A percentile compares a stretch with the other conserved stretches of the same genome.
Evolutionary conservation across 1,284 basidiomycete genomes (phyloP).

Genomic region (Rhodotorula sp.): DNA sequence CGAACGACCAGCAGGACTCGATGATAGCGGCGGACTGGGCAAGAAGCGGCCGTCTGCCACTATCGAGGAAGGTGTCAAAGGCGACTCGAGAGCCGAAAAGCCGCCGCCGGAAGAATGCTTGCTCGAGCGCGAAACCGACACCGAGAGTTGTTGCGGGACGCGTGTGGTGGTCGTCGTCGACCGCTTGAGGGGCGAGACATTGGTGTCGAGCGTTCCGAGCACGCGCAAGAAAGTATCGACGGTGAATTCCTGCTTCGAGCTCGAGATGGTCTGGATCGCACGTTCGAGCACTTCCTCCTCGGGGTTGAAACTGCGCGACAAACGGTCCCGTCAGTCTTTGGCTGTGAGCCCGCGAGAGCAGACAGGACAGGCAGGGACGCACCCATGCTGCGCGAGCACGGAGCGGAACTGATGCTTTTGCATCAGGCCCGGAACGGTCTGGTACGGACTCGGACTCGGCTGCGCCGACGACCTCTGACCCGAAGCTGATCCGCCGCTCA

Average conservation of each 20-base stretch:
- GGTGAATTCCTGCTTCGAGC: slow-evolving; percentile 17
- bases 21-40: slow-evolving; percentile 7
- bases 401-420: slow-evolving; percentile 1
- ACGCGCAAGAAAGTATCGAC: slow-evolving; percentile 30
- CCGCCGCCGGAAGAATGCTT: background rate
- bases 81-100: slow-evolving; percentile 33
- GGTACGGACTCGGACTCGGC: slow-evolving; percentile 16
- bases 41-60: background rate
- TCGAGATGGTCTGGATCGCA: slow-evolving; percentile 14
- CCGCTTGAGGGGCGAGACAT: slow-evolving; percentile 7
- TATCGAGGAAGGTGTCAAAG: slow-evolving; percentile 27
- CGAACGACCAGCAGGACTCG: background rate
- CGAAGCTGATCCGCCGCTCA: slow-evolving; percentile 16
- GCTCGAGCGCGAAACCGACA: slow-evolving; percentile 3
- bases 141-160: slow-evolving; percentile 1
- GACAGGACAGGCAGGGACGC: slow-evolving; percentile 1
- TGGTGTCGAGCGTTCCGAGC: slow-evolving; percentile 25
- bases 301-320: slow-evolving; percentile 23
- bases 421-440: background rate
- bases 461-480: slow-evolving; percentile 10
- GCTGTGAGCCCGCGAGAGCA: background rate
- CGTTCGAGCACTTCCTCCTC: slow-evolving; percentile 28
- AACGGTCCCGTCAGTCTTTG: background rate
- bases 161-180: too few species aligned
- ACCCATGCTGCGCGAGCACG: slow-evolving; percentile 31